Base-by-base conservation (phyloP, 176 grass and related monocot genomes). In the Aegilops longissima region DNA sequence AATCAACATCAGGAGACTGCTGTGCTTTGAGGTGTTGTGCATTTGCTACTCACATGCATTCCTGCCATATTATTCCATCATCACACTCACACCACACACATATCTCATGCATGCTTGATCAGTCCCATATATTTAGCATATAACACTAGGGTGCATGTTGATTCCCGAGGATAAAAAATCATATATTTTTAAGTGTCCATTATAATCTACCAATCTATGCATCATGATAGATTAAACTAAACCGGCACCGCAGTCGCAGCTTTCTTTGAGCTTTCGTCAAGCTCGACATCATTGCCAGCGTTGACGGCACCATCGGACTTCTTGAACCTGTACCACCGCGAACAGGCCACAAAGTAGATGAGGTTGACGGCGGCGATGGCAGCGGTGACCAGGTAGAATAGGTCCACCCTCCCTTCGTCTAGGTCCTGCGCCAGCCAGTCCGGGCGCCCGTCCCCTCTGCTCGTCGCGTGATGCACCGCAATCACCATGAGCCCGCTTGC, bases 271-370 rank as follows among this genome's bases (percentile, higher is more conserved):
- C 54, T 59, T 59, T 59, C 54, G 2, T 21, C 6, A 59, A 59
- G 54, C 17, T 68, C 47, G 0, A 35, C 13, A 20, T 20, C 21
- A 20, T 52, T 52, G 14, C 24, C 47, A 23, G 5, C 44, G 4
- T 0, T 23, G 8, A 3, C 14, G 21, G 0, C 36, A 30, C 21
- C 27, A 5, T 66, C 11, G 2, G 79, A 6, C 49, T 84, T 87
- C 78, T 92, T 98, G 89, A 89, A 85, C 80, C 89, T 85, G 85
- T 95, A 97, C 88, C 90, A 95, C 6, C 77, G 83, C 0, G 95
- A 85, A 31, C 93, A 97, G 0, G 33, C 51, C 4, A 92, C 7
- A 76, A 97, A 95, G 66, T 85, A 95, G 12, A 61, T 30, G 2
- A 97, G 83, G 70, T 97, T 95, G 17, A 82, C 35, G 0, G 21